Evolutionary conservation across 192 early-diverging fungal species (phyloP).

Genomic region (Glomus cerebriforme): DNA sequence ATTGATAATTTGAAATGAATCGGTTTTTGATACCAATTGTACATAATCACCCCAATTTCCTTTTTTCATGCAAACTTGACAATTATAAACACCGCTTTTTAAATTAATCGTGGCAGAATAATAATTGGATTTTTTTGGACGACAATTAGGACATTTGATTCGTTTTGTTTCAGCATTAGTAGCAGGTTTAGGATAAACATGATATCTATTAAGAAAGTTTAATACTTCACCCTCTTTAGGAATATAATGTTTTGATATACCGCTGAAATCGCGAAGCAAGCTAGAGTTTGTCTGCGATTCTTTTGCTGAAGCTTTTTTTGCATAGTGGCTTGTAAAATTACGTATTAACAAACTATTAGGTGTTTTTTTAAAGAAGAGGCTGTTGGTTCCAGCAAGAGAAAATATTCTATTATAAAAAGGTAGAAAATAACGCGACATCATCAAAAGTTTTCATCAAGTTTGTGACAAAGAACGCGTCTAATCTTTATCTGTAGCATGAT

Average conservation of each 20-base stretch:
- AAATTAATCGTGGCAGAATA: constrained; percentile 57
- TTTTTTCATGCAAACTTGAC: constrained; percentile 55
- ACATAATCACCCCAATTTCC: constrained; percentile 63
- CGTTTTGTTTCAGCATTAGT: constrained; percentile 10
- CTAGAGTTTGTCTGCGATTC: neutral
- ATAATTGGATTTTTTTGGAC: constrained; percentile 34
- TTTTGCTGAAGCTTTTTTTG: neutral
- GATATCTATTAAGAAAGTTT: constrained; percentile 37
- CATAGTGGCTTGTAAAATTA: neutral
- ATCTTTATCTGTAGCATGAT: too few species aligned
- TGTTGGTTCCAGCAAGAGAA: neutral
- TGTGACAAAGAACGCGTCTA: too few species aligned
- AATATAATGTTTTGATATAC: constrained; percentile 32
- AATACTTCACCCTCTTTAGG: constrained; percentile 36
- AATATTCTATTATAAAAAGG: neutral
- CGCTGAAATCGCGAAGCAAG: neutral
- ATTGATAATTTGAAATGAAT: constrained; percentile 37
- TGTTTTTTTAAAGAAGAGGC: neutral
- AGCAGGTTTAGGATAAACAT: constrained; percentile 37
- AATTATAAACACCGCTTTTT: constrained; percentile 56
- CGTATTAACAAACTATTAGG: neutral
- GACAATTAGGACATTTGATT: constrained; percentile 43
- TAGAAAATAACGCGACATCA: neutral
- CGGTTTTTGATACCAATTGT: constrained; percentile 43
- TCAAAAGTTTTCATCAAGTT: neutral